A percentile compares a stretch with the other conserved stretches of the same genome.
Conservation (phyloP, 164 flowering plant species). For the Sextonia rubra region DNA sequence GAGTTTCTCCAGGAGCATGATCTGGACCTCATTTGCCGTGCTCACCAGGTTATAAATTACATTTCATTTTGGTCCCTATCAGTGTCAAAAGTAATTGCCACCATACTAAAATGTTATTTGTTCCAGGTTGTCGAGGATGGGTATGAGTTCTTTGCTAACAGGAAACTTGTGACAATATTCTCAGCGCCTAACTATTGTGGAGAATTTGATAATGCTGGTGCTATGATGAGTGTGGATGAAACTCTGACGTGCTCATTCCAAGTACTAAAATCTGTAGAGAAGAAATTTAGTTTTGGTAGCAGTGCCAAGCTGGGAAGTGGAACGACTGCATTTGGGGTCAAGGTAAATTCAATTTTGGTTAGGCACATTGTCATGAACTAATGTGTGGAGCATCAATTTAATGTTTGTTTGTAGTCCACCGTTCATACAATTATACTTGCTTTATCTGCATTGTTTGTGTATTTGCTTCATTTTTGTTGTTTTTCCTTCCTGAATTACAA, state of each 20-base stretch:
- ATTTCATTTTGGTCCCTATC: neutral
- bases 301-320: no score
- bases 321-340: no score
- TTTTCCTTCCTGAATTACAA: no score
- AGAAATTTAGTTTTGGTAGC: conserved; percentile 31
- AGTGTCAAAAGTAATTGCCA: no score
- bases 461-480: no score
- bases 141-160: conserved; percentile 79
- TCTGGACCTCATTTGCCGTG: conserved; percentile 84
- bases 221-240: conserved; percentile 92
- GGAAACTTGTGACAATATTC: conserved; percentile 79
- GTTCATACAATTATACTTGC: no score
- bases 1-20: conserved; percentile 70
- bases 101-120: conserved; percentile 8
- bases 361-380: no score
- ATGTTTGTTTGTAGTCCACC: no score
- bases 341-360: no score
- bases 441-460: no score
- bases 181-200: conserved; percentile 92
- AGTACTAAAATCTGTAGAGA: conserved; percentile 72
- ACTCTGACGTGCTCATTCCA: conserved; percentile 86
- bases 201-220: conserved; percentile 90
- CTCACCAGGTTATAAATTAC: conserved; percentile 57
- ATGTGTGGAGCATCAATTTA: no score
- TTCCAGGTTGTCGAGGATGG: conserved; percentile 91